Evolutionary conservation across 1,139 yeast genomes (phyloP), one percentile per base, ranked within the genome.

Genomic region (Hyphopichia pseudoburtonii): DNA sequence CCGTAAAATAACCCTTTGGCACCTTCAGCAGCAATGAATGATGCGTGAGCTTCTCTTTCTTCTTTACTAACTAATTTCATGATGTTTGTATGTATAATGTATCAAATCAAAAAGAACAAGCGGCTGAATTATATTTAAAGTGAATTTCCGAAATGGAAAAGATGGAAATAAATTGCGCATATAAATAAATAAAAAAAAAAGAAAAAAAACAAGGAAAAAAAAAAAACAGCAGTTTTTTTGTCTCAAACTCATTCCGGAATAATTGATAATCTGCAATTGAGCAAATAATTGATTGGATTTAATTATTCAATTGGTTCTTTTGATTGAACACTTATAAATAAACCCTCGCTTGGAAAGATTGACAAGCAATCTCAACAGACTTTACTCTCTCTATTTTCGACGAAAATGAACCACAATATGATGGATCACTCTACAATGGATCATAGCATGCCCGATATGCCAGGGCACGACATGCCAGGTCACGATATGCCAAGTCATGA

Each of bases 31-130:
- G 60, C 43, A 26, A 70, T 57, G 45, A 66, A 64, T 10, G 63
- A 50, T 25, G 57, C 52, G 48, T 71, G 77, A 2, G 76, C 76
- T 25, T 66, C 61, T 43, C 52, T 66, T 48, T 71, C 77, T 44
- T 67, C 76, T 35, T 51, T 43, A 30, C 56, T 56, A 36, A 70
- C 52, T 40, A 70, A 54, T 53, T 70, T 71, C 77, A 71, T 71
- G 17, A 35, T 40, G 24, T 15, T 6, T n/a, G 10, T 22, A 4
- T 9, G 6, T 12, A 30, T 9, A 24, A 24, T 9, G 27, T 27
- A 11, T n/a, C 17, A 17, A 14, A 26, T 14, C 15, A 9, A n/a
- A 18, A 3, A 16, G 21, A 23, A 30, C 15, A 22, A 22, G 28
- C n/a, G n/a, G n/a, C n/a, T n/a, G n/a, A n/a, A n/a, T n/a, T n/a